Evolutionary conservation across 208 protist species (phyloP), one percentile per base, ranked within the genome.

Genomic region (Wallacemonas sp.): DNA sequence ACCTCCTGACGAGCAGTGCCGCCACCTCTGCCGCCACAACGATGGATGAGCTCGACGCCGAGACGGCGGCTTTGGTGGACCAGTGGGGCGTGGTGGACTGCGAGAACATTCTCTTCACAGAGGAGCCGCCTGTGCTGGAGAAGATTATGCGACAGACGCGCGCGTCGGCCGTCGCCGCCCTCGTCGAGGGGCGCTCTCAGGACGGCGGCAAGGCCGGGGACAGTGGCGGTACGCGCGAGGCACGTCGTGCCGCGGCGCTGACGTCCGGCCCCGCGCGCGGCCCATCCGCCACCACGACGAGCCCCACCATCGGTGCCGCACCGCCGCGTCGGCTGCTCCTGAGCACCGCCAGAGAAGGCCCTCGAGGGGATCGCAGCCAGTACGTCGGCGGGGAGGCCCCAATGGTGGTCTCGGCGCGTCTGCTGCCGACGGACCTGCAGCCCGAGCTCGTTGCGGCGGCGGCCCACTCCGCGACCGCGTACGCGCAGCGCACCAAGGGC

Each of bases 81-180:
- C n/a, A 26, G n/a, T 72, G 26, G 20, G 81, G 76, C 33, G 52
- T 87, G 28, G 61, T 65, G 57, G 77, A 92, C 70, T 92, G 86
- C 64, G 86, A 92, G 65, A 89, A 87, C 54, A 82, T 92, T 61
- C 71, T 92, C 20, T 92, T 88, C 49, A 89, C 80, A 0, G 76
- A 86, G 28, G 79, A 88, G 28, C 11, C 36, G 14, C 28, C 14
- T 5, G 59, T 88, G 22, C 67, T 89, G 59, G 66, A 63, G 12
- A 67, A 77, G 23, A 54, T 83, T 62, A 71, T 83, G 57, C 29
- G 25, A 22, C 54, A 59, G 18, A 59, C 52, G 3, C 52, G 52
- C 31, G 22, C 52, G 18, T 7, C 4, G 16, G 52, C 52, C 12
- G 7, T 59, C 52, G 3, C 16, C 12, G 52, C 52, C 11, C 52